Percentiles rank a stretch among this genome's conserved stretches.
Conservation (phyloP, 306 rosid species). For the Pyrus bretschneideri region DNA sequence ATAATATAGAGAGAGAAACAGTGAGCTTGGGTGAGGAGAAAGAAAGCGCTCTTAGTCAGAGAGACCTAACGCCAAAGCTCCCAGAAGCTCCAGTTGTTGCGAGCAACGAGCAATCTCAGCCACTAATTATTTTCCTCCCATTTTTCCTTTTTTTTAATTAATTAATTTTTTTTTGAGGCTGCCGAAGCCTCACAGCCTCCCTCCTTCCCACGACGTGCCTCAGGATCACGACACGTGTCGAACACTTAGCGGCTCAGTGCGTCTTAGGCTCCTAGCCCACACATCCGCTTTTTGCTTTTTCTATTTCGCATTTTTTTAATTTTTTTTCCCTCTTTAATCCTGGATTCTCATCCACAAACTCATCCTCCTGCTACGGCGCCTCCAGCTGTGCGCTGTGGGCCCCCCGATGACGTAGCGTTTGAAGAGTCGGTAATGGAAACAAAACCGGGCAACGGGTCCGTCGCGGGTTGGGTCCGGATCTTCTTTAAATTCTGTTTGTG, state of each 20-base stretch:
- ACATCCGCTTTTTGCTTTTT: conserved; percentile 46
- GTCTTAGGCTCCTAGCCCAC: conserved; percentile 21
- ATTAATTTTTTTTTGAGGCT: conserved; percentile 39
- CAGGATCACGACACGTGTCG: conserved; percentile 41
- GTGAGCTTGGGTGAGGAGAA: not conserved
- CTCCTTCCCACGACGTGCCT: not conserved
- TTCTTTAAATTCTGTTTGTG: too few relatives aligned
- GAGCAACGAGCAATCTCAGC: conserved; percentile 66
- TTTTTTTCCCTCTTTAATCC: not conserved
- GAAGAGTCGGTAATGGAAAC: not conserved
- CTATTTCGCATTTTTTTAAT: not conserved
- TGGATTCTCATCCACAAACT: conserved; percentile 75
- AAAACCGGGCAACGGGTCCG: conserved; percentile 1
- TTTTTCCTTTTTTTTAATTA: conserved; percentile 10
- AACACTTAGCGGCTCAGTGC: conserved; percentile 23
- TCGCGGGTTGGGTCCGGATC: conserved; percentile 13
- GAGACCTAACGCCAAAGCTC: conserved; percentile 16
- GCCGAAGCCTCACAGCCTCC: not conserved
- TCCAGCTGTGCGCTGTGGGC: conserved; percentile 54
- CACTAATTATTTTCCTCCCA: conserved; percentile 61
- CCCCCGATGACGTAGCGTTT: conserved; percentile 14
- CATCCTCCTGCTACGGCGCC: conserved; percentile 21
- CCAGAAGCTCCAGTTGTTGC: conserved; percentile 10
- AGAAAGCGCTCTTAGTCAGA: not conserved
- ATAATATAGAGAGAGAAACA: not conserved